Evolutionary conservation across 495 filamentous ascomycete species (phyloP), one percentile per base, ranked within the genome.

Genomic region (Aspergillus affinis): DNA sequence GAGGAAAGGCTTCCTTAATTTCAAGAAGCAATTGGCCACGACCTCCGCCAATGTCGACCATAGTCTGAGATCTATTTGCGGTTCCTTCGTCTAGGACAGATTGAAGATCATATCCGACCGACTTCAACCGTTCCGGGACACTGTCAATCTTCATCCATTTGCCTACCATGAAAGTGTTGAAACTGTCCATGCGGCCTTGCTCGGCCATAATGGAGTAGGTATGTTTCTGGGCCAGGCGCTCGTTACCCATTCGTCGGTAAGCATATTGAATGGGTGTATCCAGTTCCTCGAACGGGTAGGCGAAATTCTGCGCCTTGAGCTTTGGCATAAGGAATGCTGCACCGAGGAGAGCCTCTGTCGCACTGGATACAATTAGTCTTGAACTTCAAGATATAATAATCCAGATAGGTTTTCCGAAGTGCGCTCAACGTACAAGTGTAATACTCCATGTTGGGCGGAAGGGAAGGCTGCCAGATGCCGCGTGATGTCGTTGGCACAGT

Each of bases 31-130:
- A 73, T 45, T 84, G 76, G 0, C 84, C 84, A 5, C 73, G 62
- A n/a, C 75, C 76, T 4, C 84, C 84, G 19, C 76, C 84, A 13
- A 85, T 78, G 65, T 87, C 85, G 2, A 87, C 82, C 41, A 86
- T 69, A 3, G 66, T 61, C 9, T 61, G 55, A 0, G 68, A 62
- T 6, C 46, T 64, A 3, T 73, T 69, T 1, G 64, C 57, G 5
- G 23, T 45, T 7, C 54, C 61, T 3, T 55, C 49, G 2, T 26
- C n/a, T 2, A 60, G 27, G 0, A 64, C 51, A 0, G 29, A 7
- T 6, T 71, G 61, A 8, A 70, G 44, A 48, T 76, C 64, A 41
- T 78, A 78, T 8, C 74, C 72, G 4, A 68, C 44, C 0, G 51
- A 41, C 10, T 64, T 47, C 36, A 69, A 58, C 2, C 72, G 71